Evolutionary conservation across 352 stramenopile species (phyloP).

Genomic region (Pythium biforme): DNA sequence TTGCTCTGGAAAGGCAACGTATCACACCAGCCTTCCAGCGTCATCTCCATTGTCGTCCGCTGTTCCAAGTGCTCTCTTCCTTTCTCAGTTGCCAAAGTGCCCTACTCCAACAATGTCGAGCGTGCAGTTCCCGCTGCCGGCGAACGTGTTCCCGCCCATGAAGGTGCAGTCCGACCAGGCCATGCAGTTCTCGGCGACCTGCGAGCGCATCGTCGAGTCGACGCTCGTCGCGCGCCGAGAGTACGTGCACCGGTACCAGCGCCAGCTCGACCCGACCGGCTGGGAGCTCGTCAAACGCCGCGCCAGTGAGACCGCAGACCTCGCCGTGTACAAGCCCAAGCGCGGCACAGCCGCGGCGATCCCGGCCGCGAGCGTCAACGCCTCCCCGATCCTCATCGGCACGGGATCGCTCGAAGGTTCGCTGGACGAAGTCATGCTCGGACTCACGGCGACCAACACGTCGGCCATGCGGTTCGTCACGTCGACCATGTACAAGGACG

Average conservation of each 20-base stretch:
- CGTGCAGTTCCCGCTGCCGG: slow-evolving; percentile 29
- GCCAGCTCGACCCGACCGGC: slow-evolving; percentile 21
- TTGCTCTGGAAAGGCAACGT: background rate
- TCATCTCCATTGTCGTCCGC: too few species aligned
- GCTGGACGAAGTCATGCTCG: slow-evolving; percentile 36
- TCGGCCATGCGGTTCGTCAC: slow-evolving; percentile 28
- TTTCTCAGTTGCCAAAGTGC: slow-evolving; percentile 5
- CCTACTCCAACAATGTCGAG: background rate
- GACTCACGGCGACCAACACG: slow-evolving; percentile 25
- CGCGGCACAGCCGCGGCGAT: slow-evolving; percentile 1
- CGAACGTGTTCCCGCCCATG: slow-evolving; percentile 27
- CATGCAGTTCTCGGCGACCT: slow-evolving; percentile 24
- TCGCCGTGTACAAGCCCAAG: slow-evolving; percentile 25
- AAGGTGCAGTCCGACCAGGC: slow-evolving; percentile 32
- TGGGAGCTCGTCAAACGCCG: slow-evolving; percentile 32
- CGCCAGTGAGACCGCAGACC: background rate
- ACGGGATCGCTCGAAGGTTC: slow-evolving; percentile 23
- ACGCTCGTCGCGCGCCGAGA: slow-evolving; percentile 28
- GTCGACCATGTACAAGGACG: slow-evolving; percentile 26
- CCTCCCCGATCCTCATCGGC: slow-evolving; percentile 38
- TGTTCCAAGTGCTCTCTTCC: background rate
- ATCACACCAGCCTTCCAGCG: background rate
- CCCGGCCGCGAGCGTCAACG: slow-evolving; percentile 19
- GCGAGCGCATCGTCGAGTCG: slow-evolving; percentile 30
- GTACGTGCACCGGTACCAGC: slow-evolving; percentile 25